These are phyloP conservation scores for Beta vulgaris DNA, from an alignment of 148 eudicot genomes.

Conservation along the genomic window DNA sequence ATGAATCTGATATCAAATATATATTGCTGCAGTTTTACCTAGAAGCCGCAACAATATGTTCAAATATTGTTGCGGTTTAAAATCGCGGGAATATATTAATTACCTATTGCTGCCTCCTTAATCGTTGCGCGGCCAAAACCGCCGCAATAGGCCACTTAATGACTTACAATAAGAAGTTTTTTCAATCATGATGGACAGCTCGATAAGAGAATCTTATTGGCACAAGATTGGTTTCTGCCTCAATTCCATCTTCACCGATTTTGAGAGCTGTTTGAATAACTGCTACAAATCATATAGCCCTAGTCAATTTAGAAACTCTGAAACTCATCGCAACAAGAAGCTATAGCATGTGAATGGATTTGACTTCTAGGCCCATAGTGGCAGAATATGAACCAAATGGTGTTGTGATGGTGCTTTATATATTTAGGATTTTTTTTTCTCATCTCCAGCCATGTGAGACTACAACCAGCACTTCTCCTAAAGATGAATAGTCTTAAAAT, in stretches of 20 bases:
- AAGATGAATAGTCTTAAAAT: not conserved
- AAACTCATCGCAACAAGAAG: not conserved
- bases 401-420: too few relatives aligned
- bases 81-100: too few relatives aligned
- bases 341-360: not conserved
- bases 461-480: not conserved
- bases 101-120: too few relatives aligned
- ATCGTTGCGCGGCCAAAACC: too few relatives aligned
- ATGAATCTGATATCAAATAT: too few relatives aligned
- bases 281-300: conserved; percentile 27
- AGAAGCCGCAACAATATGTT: too few relatives aligned
- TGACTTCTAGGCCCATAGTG: not conserved
- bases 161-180: not conserved
- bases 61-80: too few relatives aligned
- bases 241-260: conserved; percentile 86
- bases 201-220: conserved; percentile 61
- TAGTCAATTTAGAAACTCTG: conserved; percentile 1
- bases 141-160: too few relatives aligned
- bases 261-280: conserved; percentile 67
- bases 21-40: too few relatives aligned
- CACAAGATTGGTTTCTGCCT: conserved; percentile 86
- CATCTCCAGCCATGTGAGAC: too few relatives aligned
- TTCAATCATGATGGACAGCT: not conserved
- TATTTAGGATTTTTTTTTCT: not conserved
- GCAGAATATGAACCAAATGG: too few relatives aligned